phyloP scores from a whole-genome alignment of 805 yeast genomes.

The Candida michaelii region DNA sequence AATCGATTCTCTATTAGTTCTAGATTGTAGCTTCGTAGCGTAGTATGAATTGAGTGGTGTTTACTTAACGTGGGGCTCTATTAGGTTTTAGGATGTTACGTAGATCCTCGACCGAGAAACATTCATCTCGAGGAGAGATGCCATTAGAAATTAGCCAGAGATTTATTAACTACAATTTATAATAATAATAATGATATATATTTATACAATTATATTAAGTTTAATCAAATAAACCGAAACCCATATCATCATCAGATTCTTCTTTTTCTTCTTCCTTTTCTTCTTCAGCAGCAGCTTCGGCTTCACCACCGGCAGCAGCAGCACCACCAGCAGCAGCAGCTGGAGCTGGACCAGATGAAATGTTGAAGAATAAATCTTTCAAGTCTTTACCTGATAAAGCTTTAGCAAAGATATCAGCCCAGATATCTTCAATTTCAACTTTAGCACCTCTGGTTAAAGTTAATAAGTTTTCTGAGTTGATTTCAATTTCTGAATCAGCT shows the following conservation, averaged over 20 bases:
- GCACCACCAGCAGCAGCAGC: conserved; percentile 35
- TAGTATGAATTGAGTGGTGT: too few species aligned
- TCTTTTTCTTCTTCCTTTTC: conserved; percentile 34
- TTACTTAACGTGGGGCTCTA: too few species aligned
- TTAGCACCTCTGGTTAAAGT: conserved; percentile 42
- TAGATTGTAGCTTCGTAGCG: too few species aligned
- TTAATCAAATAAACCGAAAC: conserved; percentile 47
- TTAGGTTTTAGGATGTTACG: too few species aligned
- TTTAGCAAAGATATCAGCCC: conserved; percentile 49
- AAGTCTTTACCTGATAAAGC: conserved; percentile 48
- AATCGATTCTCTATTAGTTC: too few species aligned
- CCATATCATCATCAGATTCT: conserved; percentile 42
- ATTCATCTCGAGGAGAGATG: too few species aligned
- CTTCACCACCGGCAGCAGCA: conserved; percentile 36
- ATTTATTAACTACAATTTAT: neutral
- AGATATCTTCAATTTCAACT: conserved; percentile 45
- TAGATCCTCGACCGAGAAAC: too few species aligned
- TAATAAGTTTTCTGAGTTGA: conserved; percentile 45
- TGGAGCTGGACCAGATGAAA: conserved; percentile 46
- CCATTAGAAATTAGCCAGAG: too few species aligned
- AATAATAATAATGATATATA: conserved; percentile 3
- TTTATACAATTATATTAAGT: conserved; percentile 6
- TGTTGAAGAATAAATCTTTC: conserved; percentile 50
- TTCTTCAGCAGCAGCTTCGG: conserved; percentile 33
- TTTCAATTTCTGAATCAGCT: conserved; percentile 49